Base-by-base conservation (phyloP, 2,329 filamentous ascomycete genomes). In the Fusarium illudens region DNA sequence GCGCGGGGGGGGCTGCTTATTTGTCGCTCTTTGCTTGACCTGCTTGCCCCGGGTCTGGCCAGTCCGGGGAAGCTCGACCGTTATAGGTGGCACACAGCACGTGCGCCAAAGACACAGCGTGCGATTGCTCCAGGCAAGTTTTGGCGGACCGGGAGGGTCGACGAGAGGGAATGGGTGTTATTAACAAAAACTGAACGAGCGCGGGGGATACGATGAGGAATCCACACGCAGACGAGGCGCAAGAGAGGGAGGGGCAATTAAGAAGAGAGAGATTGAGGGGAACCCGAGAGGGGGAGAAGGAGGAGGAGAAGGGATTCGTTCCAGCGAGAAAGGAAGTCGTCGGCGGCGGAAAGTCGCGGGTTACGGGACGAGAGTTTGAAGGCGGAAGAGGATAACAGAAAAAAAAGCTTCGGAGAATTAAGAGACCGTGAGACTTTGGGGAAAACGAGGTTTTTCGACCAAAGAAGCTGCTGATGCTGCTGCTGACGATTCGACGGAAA, bases 401-500 rank as follows among this genome's bases (percentile, higher is more conserved):
- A 44, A 33, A 59, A 27, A 60, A 70, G 49, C 56, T 59, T 57
- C 58, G 67, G 60, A 36, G 68, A 59, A 68, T 65, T 51, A 56
- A 67, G 56, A 54, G 27, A 44, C 39, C 39, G 39, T 44, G 39
- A 39, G 39, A 44, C 39, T 27, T 44, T 44, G 25, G 25, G 25
- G 25, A 27, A 27, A 8, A 27, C 25, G 25, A 27, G 4, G 25
- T 5, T 4, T 4, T 27, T 27, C 25, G 20, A 25, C 22, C 39
- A 44, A 44, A 44, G 20, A 25, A 39, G 39, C 39, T n/a, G n/a
- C n/a, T n/a, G n/a, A n/a, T n/a, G n/a, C n/a, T n/a, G n/a, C n/a
- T n/a, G n/a, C n/a, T 25, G 39, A 44, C 20, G 39, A 62, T 70
- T 69, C 60, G 71, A 73, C 71, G 71, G 71, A 73, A 73, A 73